A percentile compares a stretch with the other conserved stretches of the same genome.
Evolutionary conservation across 352 stramenopile genomes (phyloP).

Genomic region (Phytophthora gonapodyides): DNA sequence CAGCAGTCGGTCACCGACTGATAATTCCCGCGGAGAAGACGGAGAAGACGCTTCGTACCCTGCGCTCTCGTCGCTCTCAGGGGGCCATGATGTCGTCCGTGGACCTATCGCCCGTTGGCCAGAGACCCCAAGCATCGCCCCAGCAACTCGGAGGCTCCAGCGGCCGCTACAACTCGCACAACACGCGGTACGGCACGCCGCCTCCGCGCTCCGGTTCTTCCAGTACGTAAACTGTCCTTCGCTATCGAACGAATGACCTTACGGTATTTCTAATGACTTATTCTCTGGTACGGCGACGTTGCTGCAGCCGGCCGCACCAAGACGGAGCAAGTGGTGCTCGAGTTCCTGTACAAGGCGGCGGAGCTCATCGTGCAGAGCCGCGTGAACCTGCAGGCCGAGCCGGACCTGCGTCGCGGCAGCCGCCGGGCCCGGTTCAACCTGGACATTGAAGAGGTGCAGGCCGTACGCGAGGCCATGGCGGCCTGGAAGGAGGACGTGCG

Average conservation of each 20-base stretch:
- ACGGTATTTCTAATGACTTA: not conserved
- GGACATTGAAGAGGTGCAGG: constrained; percentile 79
- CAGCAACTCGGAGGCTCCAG: constrained; percentile 13
- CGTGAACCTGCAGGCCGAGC: constrained; percentile 66
- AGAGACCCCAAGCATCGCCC: not conserved
- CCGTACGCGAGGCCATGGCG: constrained; percentile 68
- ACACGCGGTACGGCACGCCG: constrained; percentile 19
- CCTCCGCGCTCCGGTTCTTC: constrained; percentile 17
- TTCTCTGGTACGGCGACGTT: constrained; percentile 6
- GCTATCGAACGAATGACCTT: not conserved
- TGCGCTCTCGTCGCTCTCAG: not conserved
- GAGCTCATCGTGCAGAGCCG: constrained; percentile 86
- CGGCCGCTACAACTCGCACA: constrained; percentile 14
- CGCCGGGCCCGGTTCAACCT: constrained; percentile 82
- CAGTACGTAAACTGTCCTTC: constrained; percentile 2
- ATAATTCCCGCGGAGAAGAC: constrained; percentile 1
- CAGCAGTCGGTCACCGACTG: no score
- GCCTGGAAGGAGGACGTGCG: constrained; percentile 77
- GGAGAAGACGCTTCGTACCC: constrained; percentile 1
- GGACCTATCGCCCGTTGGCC: constrained; percentile 5
- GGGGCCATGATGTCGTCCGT: constrained; percentile 34
- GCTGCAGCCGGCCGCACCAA: constrained; percentile 62
- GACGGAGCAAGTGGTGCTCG: constrained; percentile 85
- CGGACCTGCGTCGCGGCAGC: constrained; percentile 43
- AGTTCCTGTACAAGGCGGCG: constrained; percentile 83